Evolutionary conservation across 1,139 yeast species (phyloP).

Genomic region (Blastobotrys illinoisensis): DNA sequence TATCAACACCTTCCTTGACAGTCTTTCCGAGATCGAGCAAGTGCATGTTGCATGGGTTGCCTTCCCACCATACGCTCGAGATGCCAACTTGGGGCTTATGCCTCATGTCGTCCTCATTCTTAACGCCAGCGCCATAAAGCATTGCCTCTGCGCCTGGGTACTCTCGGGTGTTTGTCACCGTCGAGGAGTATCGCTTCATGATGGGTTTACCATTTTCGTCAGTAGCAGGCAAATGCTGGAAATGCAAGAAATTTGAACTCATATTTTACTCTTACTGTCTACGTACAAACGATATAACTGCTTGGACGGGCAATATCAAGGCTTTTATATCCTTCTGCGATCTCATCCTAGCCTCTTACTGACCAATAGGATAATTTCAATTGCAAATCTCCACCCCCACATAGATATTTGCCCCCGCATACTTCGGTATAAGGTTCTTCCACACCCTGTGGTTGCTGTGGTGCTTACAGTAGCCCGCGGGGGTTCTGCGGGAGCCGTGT

Average conservation of each 20-base stretch:
- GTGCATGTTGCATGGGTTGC: constrained; percentile 96
- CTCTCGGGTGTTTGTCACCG: constrained; percentile 73
- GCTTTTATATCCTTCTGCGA: background rate
- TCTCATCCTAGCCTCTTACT: background rate
- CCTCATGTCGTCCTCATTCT: constrained; percentile 56
- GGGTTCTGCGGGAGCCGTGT: background rate
- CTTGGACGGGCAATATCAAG: background rate
- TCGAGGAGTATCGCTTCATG: constrained; percentile 68
- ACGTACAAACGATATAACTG: background rate
- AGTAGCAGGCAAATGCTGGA: constrained; percentile 9
- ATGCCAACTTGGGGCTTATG: constrained; percentile 87
- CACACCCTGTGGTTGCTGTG: too few species aligned
- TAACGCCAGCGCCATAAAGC: constrained; percentile 87
- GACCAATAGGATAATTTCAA: background rate
- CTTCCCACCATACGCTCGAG: constrained; percentile 96
- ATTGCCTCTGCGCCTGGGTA: constrained; percentile 94
- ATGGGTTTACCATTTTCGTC: constrained; percentile 12
- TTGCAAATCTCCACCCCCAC: background rate
- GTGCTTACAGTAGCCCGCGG: background rate
- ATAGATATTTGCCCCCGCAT: background rate
- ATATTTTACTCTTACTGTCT: background rate
- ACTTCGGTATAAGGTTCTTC: background rate
- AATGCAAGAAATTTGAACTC: constrained; percentile 13
- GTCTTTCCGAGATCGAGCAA: constrained; percentile 73
- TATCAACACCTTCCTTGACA: constrained; percentile 70